phyloP scores from a whole-genome alignment of 2,329 filamentous ascomycete genomes.

The Cladosporium sp. region DNA sequence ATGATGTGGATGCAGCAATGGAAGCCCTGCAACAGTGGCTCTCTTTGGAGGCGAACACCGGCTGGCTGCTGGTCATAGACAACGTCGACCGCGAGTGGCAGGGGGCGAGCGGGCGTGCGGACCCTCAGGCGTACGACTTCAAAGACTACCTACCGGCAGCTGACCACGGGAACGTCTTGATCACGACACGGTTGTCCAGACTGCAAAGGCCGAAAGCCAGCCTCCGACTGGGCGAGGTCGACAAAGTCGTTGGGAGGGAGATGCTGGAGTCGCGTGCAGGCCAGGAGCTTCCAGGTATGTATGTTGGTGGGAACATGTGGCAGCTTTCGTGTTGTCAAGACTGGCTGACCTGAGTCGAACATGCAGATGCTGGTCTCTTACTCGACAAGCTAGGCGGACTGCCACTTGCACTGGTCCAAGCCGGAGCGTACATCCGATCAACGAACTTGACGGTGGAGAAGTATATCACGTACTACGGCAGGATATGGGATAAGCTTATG shows the following conservation, averaged over 20 bases:
- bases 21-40: conserved; percentile 21
- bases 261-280: no score
- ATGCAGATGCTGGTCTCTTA: conserved; percentile 17
- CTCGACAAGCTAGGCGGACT: conserved; percentile 26
- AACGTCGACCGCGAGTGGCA: conserved; percentile 28
- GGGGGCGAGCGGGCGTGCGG: conserved; percentile 4
- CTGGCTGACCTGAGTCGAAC: no score
- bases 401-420: conserved; percentile 26
- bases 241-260: neutral
- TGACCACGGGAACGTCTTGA: neutral
- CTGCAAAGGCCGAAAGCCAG: no score
- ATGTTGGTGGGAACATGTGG: no score
- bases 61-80: conserved; percentile 36
- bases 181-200: neutral
- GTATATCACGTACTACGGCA: neutral
- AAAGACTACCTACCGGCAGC: neutral
- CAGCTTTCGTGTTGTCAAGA: neutral
- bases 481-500: neutral
- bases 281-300: no score
- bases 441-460: conserved; percentile 1
- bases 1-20: neutral
- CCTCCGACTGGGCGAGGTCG: no score
- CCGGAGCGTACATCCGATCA: conserved; percentile 21
- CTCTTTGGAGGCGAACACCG: conserved; percentile 21
- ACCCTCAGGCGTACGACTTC: conserved; percentile 18